Base-by-base conservation (phyloP, 306 rosid genomes). In the Cucurbita ficifolia region DNA sequence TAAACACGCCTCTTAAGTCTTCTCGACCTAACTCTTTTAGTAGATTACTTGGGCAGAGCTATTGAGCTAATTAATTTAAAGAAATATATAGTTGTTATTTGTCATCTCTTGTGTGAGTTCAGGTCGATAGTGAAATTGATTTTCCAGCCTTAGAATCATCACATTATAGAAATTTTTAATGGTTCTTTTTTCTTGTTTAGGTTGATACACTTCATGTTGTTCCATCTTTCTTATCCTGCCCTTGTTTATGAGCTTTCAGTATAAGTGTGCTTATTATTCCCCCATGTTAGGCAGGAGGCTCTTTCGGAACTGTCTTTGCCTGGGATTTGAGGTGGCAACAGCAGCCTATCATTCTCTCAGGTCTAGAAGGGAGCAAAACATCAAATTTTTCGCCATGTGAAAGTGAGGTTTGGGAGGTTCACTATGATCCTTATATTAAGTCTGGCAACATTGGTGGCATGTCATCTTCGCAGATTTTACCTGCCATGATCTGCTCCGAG, bases 331-430 rank as follows among this genome's bases (percentile, higher is more conserved):
- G 97, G 84, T 85, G 85, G 89, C 97, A 82, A 57, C 86, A 90
- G 76, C 90, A 90, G 76, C 96, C 98, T 0, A 84, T 90, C 75
- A 80, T 90, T 85, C 92, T 93, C 52, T 90, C 97, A 0, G 94
- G 89, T 46, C 71, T 77, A n/a, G 96, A 86, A 40, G 79, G 83
- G 65, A 88, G 85, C 49, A 81, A 86, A 64, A 35, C 62, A 21
- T 77, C 19, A 73, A 81, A 75, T 39, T 88, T 62, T 65, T 79
- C 88, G 22, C 79, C 89, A 49, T 87, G 85, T 68, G 96, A 88
- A 81, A 93, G 98, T 77, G 98, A 93, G 92, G 90, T 93, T 76
- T 93, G 98, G 98, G 98, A 93, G 85, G 96, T 89, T 78, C 98
- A 85, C 61, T 93, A 88, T 77, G 98, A 93, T 75, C 82, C 82